Evolutionary conservation across 208 protist species (phyloP).

Genomic region (Trypanosoma melophagium): DNA sequence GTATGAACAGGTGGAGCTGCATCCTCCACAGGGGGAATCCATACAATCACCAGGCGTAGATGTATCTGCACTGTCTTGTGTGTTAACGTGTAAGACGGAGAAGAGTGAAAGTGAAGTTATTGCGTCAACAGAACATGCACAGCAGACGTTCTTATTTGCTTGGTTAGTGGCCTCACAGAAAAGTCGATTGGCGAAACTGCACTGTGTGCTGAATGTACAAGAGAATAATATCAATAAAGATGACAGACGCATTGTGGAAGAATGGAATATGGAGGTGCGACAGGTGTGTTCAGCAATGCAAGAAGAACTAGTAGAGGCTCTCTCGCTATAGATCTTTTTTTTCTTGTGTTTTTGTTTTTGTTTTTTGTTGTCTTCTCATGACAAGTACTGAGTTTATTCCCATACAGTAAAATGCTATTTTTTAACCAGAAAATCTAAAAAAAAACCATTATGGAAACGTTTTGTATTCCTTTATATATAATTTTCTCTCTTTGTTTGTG

Average conservation of each 20-base stretch:
- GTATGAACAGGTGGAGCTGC: conserved; percentile 19
- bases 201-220: conserved; percentile 9
- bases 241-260: neutral
- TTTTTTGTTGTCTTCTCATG: too few relatives aligned
- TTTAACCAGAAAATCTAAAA: too few relatives aligned
- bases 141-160: conserved; percentile 11
- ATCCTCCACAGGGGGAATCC: neutral
- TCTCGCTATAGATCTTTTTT: conserved; percentile 12
- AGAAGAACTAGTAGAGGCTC: conserved; percentile 19
- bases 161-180: conserved; percentile 10
- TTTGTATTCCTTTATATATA: conserved; percentile 10
- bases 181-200: conserved; percentile 19
- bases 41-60: too few relatives aligned
- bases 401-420: too few relatives aligned
- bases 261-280: conserved; percentile 25
- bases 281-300: conserved; percentile 19
- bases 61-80: too few relatives aligned
- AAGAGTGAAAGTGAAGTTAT: neutral
- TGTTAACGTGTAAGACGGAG: too few relatives aligned
- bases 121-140: neutral
- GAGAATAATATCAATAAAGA: conserved; percentile 1
- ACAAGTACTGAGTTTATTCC: too few relatives aligned
- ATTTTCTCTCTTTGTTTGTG: neutral
- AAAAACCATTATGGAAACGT: neutral
- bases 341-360: too few relatives aligned